Conservation (phyloP, 352 stramenopile species). For the Bremia lactucae region DNA sequence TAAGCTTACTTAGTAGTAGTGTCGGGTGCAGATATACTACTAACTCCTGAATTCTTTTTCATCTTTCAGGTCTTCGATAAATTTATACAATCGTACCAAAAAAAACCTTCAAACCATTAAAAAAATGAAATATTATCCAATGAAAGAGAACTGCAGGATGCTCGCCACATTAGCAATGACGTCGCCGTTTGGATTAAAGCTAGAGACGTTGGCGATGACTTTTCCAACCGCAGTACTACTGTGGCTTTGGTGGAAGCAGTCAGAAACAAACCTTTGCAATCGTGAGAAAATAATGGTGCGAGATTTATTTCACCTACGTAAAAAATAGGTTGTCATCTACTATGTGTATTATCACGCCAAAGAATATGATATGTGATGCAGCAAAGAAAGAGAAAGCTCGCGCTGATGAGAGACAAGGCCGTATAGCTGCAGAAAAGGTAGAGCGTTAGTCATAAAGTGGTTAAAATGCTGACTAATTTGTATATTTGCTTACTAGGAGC, state of each 20-base stretch:
- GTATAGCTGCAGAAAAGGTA: constrained; percentile 60
- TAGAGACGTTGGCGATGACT: constrained; percentile 21
- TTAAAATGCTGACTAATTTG: too few relatives aligned
- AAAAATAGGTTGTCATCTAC: too few relatives aligned
- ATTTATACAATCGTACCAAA: constrained; percentile 11
- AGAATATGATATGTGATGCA: constrained; percentile 29
- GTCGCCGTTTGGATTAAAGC: constrained; percentile 6
- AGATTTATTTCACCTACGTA: background rate
- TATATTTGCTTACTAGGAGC: constrained; percentile 24
- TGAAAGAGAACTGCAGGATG: constrained; percentile 5
- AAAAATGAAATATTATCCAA: constrained; percentile 10
- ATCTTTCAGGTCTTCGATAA: constrained; percentile 1
- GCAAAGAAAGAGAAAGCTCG: constrained; percentile 46
- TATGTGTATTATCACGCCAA: too few relatives aligned
- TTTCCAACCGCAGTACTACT: constrained; percentile 23
- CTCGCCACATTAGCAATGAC: constrained; percentile 13
- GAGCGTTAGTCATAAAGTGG: background rate
- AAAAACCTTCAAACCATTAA: constrained; percentile 1
- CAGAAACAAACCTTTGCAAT: background rate
- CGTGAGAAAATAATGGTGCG: constrained; percentile 11
- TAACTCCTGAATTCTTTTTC: constrained; percentile 16
- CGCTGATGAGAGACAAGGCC: constrained; percentile 44
- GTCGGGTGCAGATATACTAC: constrained; percentile 31
- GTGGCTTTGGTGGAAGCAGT: constrained; percentile 18
- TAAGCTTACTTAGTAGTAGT: constrained; percentile 40